These are phyloP conservation scores for Aspergillus sp. DNA, from an alignment of 2,329 filamentous ascomycete species.

Conservation along the genomic window DNA sequence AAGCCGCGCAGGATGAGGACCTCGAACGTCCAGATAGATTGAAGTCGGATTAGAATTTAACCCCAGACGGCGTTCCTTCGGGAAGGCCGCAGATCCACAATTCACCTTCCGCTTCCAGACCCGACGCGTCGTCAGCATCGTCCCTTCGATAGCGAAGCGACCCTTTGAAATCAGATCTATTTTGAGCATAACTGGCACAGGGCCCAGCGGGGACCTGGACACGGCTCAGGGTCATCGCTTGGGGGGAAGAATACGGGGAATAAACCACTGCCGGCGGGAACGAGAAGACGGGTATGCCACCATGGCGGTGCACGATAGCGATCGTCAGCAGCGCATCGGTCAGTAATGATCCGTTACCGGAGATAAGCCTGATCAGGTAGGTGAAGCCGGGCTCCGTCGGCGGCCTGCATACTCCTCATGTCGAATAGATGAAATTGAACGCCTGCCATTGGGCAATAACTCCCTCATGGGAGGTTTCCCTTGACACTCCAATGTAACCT, in stretches of 20 bases:
- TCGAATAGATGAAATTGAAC: background rate
- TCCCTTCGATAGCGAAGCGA: background rate
- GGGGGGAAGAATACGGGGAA: background rate
- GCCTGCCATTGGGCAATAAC: background rate
- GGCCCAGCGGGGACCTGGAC: background rate
- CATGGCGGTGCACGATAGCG: background rate
- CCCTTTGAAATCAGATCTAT: background rate
- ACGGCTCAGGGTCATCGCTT: background rate
- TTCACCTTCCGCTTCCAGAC: background rate
- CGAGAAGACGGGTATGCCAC: background rate
- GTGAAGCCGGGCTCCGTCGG: background rate
- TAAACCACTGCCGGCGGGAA: background rate
- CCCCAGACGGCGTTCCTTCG: background rate
- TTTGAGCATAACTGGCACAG: background rate
- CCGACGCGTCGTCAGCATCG: background rate
- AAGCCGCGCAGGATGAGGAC: background rate
- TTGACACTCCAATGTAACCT: background rate
- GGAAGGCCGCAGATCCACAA: background rate
- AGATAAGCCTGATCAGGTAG: background rate
- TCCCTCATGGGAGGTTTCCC: background rate
- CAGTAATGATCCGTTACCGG: background rate
- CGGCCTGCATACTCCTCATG: background rate
- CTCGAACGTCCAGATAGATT: background rate
- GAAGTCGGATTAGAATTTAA: conserved; percentile 7
- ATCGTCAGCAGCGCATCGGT: background rate